Evolutionary conservation across 1,284 basidiomycete genomes (phyloP), one percentile per base, ranked within the genome.

Genomic region (Heliocybe sulcata): DNA sequence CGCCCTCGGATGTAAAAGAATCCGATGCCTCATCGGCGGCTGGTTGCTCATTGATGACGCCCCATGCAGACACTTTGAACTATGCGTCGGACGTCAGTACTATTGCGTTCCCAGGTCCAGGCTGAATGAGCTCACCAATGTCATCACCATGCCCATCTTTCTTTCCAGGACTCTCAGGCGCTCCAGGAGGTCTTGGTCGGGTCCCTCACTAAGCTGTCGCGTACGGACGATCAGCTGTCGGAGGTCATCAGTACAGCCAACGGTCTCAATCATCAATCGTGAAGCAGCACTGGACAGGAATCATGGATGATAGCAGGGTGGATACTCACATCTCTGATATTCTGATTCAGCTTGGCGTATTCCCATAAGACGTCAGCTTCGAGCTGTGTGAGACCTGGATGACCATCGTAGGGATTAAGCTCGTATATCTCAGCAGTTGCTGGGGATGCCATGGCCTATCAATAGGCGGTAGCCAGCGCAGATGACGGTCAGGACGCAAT

Each of bases 41-140:
- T 54, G 86, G 81, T 61, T 91, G 88, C 61, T 96, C 91, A 66
- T 93, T 91, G 64, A 97, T 87, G 49, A 95, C 87, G 9, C 89
- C 91, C 93, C 93, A 98, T 0, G 97, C 94, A 14, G 92, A 94
- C 0, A 93, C 93, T 72, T 94, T 93, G 79, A 93, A 96, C 87
- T 96, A 69, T 1, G 60, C 20, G 35, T 54, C 2, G 22, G n/a
- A 19, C 19, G 29, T 35, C 3, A 33, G 42, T 54, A 52, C 23
- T 10, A 35, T 22, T 50, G 51, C 31, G n/a, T 2, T 19, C 8
- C 20, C 9, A 22, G 38, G 35, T 19, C 29, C 9, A 33, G 20
- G 12, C 26, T 10, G 20, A 42, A n/a, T 14, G 31, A 51, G 76
- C 81, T 60, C 63, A 92, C 93, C 71, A 95, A 69, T 0, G 94